Conservation (phyloP, 768 basidiomycete species). For the Leccinum subtestaceum region DNA sequence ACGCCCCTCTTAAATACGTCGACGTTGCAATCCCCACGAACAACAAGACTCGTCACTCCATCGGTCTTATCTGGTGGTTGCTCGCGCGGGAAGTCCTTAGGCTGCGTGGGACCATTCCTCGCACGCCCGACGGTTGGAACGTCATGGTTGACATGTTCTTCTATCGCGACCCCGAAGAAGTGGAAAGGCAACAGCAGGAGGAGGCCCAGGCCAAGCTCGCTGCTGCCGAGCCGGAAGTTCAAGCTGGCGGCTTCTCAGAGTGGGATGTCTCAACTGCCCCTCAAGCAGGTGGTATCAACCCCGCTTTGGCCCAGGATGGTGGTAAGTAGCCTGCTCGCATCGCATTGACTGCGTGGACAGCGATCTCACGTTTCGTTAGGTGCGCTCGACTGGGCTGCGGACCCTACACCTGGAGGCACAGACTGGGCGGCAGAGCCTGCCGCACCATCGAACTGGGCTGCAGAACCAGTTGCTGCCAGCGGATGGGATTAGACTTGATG, state of each 20-base stretch:
- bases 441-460: constrained; percentile 34
- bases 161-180: constrained; percentile 99
- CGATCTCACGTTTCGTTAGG: constrained; percentile 34
- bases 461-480: constrained; percentile 22
- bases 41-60: constrained; percentile 98
- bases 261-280: constrained; percentile 76
- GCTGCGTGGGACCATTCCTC: constrained; percentile 89
- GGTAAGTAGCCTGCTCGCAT: constrained; percentile 28
- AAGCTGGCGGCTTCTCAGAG: constrained; percentile 51
- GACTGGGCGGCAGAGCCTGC: constrained; percentile 90
- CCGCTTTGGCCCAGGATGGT: constrained; percentile 65
- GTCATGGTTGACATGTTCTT: constrained; percentile 99
- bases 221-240: constrained; percentile 56
- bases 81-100: constrained; percentile 97
- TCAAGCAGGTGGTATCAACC: constrained; percentile 72
- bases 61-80: constrained; percentile 97
- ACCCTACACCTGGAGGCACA: constrained; percentile 46
- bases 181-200: constrained; percentile 96
- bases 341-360: neutral
- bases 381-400: constrained; percentile 84
- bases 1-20: constrained; percentile 95
- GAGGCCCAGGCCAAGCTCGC: constrained; percentile 80
- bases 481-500: constrained; percentile 29
- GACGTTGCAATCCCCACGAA: constrained; percentile 98
- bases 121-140: constrained; percentile 91